phyloP scores from a whole-genome alignment of 176 grass and related monocot species.

The Canna indica region DNA sequence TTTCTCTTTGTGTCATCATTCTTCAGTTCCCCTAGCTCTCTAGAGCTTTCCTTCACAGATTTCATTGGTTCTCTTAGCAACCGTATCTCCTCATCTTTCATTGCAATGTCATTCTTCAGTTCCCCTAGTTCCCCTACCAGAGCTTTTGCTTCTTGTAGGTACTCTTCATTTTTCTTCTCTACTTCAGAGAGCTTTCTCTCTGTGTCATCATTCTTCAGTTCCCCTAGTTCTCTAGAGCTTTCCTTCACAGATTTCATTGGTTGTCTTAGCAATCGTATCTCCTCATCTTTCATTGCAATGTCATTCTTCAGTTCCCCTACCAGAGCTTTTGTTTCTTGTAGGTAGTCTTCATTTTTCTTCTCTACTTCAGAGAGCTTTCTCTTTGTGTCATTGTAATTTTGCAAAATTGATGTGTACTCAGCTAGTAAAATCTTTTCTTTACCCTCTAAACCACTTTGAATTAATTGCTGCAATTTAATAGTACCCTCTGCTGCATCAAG shows the following conservation, averaged over 20 bases:
- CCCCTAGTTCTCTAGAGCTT: too few relatives aligned
- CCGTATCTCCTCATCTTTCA: too few relatives aligned
- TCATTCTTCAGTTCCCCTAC: slow-evolving; percentile 65
- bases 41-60: too few relatives aligned
- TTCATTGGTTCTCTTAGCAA: too few relatives aligned
- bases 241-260: slow-evolving; percentile 34
- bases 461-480: slow-evolving; percentile 37
- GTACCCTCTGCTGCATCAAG: slow-evolving; percentile 21
- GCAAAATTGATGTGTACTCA: slow-evolving; percentile 56
- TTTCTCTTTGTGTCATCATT: slow-evolving; percentile 27
- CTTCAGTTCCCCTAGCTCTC: too few relatives aligned
- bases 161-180: slow-evolving; percentile 64
- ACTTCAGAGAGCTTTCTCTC: slow-evolving; percentile 26
- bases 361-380: slow-evolving; percentile 36
- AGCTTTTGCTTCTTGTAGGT: slow-evolving; percentile 42
- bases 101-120: too few relatives aligned
- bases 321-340: slow-evolving; percentile 38
- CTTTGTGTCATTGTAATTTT: slow-evolving; percentile 45
- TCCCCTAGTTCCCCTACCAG: slow-evolving; percentile 59
- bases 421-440: slow-evolving; percentile 49
- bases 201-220: too few relatives aligned
- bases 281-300: slow-evolving; percentile 69
- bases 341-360: slow-evolving; percentile 61
- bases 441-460: slow-evolving; percentile 43
- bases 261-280: slow-evolving; percentile 45